Conservation (phyloP, 78 protist species). For the Polysphondylium violaceum region DNA sequence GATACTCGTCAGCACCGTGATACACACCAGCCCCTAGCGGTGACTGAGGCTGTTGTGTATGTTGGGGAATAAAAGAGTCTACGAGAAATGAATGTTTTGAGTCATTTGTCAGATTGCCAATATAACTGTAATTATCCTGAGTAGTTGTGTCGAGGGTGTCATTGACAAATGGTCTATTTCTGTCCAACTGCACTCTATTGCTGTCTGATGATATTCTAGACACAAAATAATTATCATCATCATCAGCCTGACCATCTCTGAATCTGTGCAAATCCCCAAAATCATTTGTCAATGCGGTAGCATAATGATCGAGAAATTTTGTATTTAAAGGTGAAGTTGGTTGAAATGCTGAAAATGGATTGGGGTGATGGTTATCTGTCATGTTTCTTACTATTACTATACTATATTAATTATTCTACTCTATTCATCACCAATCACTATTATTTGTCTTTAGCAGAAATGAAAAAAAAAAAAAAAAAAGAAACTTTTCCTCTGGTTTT, state of each 20-base stretch:
- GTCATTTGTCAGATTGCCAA: conserved; percentile 19
- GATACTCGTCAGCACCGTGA: neutral
- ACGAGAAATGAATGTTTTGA: conserved; percentile 13
- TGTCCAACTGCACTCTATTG: neutral
- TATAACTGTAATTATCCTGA: conserved; percentile 24
- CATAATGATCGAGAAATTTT: neutral
- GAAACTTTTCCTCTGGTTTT: too few relatives aligned
- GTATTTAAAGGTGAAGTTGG: conserved; percentile 6
- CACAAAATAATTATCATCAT: neutral
- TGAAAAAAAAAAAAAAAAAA: too few relatives aligned
- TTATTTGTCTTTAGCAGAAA: too few relatives aligned
- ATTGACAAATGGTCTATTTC: neutral
- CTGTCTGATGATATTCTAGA: neutral
- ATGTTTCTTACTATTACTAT: too few relatives aligned
- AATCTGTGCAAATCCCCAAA: conserved; percentile 11
- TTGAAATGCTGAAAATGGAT: conserved; percentile 22
- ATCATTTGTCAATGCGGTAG: neutral
- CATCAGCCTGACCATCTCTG: neutral
- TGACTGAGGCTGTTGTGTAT: neutral
- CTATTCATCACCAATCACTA: too few relatives aligned
- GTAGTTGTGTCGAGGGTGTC: neutral
- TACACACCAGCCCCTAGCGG: too few relatives aligned
- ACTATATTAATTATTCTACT: too few relatives aligned
- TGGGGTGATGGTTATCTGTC: too few relatives aligned
- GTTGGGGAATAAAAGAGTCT: neutral